phyloP scores from a whole-genome alignment of 495 filamentous ascomycete genomes.

The Aspergillus haitiensis region DNA sequence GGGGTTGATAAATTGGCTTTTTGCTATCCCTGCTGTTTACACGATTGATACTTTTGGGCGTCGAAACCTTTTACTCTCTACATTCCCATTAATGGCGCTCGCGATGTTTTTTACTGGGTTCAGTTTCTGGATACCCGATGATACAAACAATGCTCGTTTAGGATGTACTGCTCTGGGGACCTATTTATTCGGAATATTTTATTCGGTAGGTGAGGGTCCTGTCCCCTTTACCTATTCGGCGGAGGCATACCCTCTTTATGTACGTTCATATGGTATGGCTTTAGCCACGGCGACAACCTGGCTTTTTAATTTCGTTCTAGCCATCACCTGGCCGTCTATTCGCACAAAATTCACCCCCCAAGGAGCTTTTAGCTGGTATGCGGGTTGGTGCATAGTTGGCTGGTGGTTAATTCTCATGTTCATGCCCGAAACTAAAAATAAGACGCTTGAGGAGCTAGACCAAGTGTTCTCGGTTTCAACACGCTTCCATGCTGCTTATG shows the following conservation, averaged over 20 bases:
- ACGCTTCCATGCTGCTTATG: slow-evolving; percentile 46
- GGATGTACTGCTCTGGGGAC: slow-evolving; percentile 67
- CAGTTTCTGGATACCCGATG: slow-evolving; percentile 68
- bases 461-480: slow-evolving; percentile 55
- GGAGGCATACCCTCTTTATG: slow-evolving; percentile 72
- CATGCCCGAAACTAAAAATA: slow-evolving; percentile 47
- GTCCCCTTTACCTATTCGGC: slow-evolving; percentile 85
- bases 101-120: slow-evolving; percentile 79
- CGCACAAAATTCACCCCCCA: slow-evolving; percentile 52
- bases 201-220: slow-evolving; percentile 78
- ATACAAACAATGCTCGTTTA: slow-evolving; percentile 44
- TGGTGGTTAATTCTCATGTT: slow-evolving; percentile 39
- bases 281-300: slow-evolving; percentile 47
- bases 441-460: slow-evolving; percentile 48
- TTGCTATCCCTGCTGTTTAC: slow-evolving; percentile 74
- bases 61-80: slow-evolving; percentile 71
- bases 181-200: slow-evolving; percentile 73
- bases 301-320: slow-evolving; percentile 64
- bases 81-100: slow-evolving; percentile 74
- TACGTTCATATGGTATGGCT: slow-evolving; percentile 67
- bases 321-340: slow-evolving; percentile 65
- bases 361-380: slow-evolving; percentile 64
- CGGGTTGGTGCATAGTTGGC: slow-evolving; percentile 47
- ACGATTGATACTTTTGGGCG: slow-evolving; percentile 85
- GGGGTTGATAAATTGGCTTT: slow-evolving; percentile 77